Evolutionary conservation across 1,139 yeast species (phyloP), one percentile per base, ranked within the genome.

Genomic region (Saccharomycopsis phalli): DNA sequence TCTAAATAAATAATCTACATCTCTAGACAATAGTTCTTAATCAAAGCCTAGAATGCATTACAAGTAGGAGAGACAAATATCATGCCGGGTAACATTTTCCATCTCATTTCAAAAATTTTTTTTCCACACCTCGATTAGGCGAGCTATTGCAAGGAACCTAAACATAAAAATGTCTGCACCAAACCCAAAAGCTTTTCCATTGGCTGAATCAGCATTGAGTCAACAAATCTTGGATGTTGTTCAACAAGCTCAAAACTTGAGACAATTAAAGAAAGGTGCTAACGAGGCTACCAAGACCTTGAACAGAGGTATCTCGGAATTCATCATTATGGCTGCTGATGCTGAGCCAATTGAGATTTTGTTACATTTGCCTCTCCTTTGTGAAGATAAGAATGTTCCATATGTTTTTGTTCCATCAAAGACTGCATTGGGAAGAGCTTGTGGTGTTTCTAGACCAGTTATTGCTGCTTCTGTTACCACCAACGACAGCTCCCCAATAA

Each of bases 271-370:
- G 77, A 91, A 91, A 69, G 99, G 99, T 67, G 98, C 98, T 53
- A 91, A 93, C 66, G 99, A 91, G 71, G 95, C 98, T 57, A 93
- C 98, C 71, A 91, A 93, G 76, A 91, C 98, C 57, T 78, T 91
- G 69, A 91, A 93, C 82, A 86, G 98, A 74, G 98, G 98, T 78
- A 91, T 93, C 60, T 83, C 96, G 57, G 98, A 91, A 71, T 91
- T 93, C 76, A 88, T 93, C 68, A 86, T 93, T 70, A 87, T 93
- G 96, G 98, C 98, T 55, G 99, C 98, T 57, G 98, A 93, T 65
- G 86, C 98, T 57, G 95, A 91, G 68, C 99, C 99, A 57, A 88
- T 93, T 61, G 98, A 93, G 72, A 91, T 93, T 65, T 81, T 93
- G 63, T 79, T 93, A 65, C 98, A 93, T 66, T 76, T 93, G 66